Conservation (phyloP, 2,329 filamentous ascomycete genomes). For the Cercospora berteroae region DNA sequence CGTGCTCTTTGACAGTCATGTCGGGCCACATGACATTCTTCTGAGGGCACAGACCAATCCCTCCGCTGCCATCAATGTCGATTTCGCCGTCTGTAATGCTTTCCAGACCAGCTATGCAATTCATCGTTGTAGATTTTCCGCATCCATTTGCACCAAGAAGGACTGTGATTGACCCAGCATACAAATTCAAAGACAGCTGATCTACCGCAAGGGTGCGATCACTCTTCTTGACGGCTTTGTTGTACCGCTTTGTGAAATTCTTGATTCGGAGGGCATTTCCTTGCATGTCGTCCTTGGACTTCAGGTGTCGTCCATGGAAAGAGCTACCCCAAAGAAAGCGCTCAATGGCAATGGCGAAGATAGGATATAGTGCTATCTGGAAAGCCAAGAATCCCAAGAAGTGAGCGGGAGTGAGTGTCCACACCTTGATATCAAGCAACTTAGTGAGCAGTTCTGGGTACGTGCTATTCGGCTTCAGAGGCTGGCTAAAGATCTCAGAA, state of each 20-base stretch:
- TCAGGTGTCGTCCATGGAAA: conserved; percentile 45
- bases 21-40: conserved; percentile 94
- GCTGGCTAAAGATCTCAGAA: conserved; percentile 23
- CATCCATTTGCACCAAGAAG: conserved; percentile 80
- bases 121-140: conserved; percentile 85
- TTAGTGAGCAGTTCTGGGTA: conserved; percentile 2
- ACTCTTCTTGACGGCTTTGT: conserved; percentile 20
- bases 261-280: conserved; percentile 22
- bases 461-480: conserved; percentile 8
- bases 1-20: conserved; percentile 80
- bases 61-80: conserved; percentile 71
- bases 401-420: conserved; percentile 36
- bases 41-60: conserved; percentile 83
- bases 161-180: conserved; percentile 22
- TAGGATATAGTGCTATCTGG: conserved; percentile 73
- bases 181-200: conserved; percentile 21
- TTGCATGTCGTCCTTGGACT: conserved; percentile 20
- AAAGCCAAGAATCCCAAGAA: conserved; percentile 72
- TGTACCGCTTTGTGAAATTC: conserved; percentile 25
- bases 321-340: conserved; percentile 70
- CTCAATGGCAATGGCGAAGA: conserved; percentile 72
- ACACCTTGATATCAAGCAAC: conserved; percentile 15
- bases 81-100: conserved; percentile 74
- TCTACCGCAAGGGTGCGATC: conserved; percentile 25
- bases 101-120: conserved; percentile 80